Conservation (phyloP, 768 basidiomycete genomes). For the Hericium coralloides region DNA sequence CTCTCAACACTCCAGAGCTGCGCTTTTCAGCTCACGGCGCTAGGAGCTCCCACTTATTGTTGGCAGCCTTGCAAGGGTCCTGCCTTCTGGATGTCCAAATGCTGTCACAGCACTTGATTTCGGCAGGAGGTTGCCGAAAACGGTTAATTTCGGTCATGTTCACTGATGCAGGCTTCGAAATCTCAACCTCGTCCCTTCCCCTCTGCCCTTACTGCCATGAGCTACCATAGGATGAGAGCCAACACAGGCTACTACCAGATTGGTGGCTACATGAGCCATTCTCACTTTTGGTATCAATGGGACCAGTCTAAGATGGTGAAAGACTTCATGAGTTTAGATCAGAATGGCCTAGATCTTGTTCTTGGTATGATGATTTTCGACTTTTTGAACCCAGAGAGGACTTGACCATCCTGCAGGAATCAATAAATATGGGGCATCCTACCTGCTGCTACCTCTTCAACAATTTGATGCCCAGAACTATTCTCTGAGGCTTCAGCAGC, state of each 20-base stretch:
- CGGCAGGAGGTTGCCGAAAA: background rate
- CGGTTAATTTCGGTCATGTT: background rate
- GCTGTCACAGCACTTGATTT: background rate
- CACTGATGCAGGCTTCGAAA: background rate
- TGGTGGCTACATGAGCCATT: constrained; percentile 10
- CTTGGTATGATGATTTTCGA: constrained; percentile 3
- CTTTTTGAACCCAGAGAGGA: too few relatives aligned
- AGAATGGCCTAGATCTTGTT: constrained; percentile 3
- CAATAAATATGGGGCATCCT: constrained; percentile 9
- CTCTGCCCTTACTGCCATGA: background rate
- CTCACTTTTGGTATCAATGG: constrained; percentile 3
- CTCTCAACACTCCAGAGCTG: background rate
- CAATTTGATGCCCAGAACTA: constrained; percentile 1
- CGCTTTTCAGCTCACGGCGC: background rate
- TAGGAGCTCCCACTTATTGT: background rate
- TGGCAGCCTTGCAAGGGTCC: background rate
- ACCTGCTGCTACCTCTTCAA: constrained; percentile 5
- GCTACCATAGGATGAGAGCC: background rate
- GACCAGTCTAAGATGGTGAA: constrained; percentile 5
- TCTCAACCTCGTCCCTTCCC: background rate
- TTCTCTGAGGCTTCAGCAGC: background rate
- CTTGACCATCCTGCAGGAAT: constrained; percentile 3
- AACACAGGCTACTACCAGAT: constrained; percentile 10
- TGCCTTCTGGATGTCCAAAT: background rate
- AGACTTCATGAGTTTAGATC: constrained; percentile 1